Conservation (phyloP, 176 grass and related monocot species). For the Avena atlantica region DNA sequence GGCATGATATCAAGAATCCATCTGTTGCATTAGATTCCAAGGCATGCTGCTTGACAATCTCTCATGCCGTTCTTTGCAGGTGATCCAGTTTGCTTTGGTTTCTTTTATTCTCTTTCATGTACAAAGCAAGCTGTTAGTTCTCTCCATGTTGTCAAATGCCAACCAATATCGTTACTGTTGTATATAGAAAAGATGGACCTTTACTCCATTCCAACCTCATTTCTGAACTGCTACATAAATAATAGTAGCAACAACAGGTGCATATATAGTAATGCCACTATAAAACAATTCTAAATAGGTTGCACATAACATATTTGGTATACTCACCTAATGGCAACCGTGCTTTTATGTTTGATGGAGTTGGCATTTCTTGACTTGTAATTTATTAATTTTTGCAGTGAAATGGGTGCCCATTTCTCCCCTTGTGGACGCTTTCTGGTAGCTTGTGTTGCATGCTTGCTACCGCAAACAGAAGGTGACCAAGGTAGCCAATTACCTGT, state of each 20-base stretch:
- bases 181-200: slow-evolving; percentile 24
- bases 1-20: slow-evolving; percentile 75
- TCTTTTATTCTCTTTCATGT: slow-evolving; percentile 31
- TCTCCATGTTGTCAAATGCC: slow-evolving; percentile 28
- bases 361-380: slow-evolving; percentile 43
- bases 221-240: slow-evolving; percentile 17
- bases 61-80: slow-evolving; percentile 99
- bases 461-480: slow-evolving; percentile 88
- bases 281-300: slow-evolving; percentile 35
- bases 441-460: slow-evolving; percentile 94
- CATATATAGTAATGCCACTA: slow-evolving; percentile 6
- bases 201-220: slow-evolving; percentile 9
- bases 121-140: slow-evolving; percentile 28
- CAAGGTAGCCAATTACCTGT: slow-evolving; percentile 64
- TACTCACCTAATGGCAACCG: neutral
- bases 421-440: slow-evolving; percentile 97
- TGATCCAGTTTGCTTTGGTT: slow-evolving; percentile 41
- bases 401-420: slow-evolving; percentile 99
- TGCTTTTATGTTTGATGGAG: slow-evolving; percentile 34
- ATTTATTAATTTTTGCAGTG: slow-evolving; percentile 65
- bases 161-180: neutral
- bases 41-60: slow-evolving; percentile 75
- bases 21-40: slow-evolving; percentile 52
- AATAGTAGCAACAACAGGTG: neutral
- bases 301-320: neutral